Conservation (phyloP, 1,139 yeast species). For the Saccharomyces pastorianus region DNA sequence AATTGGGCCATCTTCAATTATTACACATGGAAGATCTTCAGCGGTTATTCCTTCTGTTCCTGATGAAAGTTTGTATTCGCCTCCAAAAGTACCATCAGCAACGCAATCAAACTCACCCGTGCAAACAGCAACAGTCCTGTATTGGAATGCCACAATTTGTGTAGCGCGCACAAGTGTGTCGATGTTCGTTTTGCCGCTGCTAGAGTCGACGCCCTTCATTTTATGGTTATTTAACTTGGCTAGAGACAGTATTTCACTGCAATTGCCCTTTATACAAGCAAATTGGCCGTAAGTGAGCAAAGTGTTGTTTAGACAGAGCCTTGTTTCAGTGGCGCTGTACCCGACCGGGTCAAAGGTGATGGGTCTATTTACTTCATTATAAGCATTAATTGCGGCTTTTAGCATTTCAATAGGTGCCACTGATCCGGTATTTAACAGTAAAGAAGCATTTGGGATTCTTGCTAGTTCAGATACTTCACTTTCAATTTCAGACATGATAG, state of each 20-base stretch:
- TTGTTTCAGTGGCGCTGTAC: constrained; percentile 66
- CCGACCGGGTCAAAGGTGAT: constrained; percentile 89
- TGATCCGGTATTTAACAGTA: constrained; percentile 75
- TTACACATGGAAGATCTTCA: constrained; percentile 28
- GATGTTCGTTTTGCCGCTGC: constrained; percentile 31
- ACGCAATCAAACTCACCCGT: constrained; percentile 52
- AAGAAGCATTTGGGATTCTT: constrained; percentile 41
- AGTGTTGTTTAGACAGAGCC: constrained; percentile 42
- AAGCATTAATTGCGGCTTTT: constrained; percentile 47
- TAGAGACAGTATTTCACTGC: constrained; percentile 63
- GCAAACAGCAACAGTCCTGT: constrained; percentile 60
- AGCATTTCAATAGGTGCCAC: constrained; percentile 43
- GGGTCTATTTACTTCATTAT: constrained; percentile 51
- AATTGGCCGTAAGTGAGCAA: constrained; percentile 52
- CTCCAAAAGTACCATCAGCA: constrained; percentile 35
- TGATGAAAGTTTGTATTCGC: constrained; percentile 15
- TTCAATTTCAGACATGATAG: constrained; percentile 79
- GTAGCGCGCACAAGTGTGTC: constrained; percentile 37
- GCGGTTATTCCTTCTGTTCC: constrained; percentile 20
- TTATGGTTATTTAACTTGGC: constrained; percentile 34
- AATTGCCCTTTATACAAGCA: constrained; percentile 77
- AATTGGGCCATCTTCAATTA: constrained; percentile 51
- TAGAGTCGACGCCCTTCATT: constrained; percentile 77
- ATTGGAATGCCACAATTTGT: constrained; percentile 44
- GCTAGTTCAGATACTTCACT: constrained; percentile 68